Base-by-base conservation (phyloP, 306 rosid species). In the Dryas alaskensis region DNA sequence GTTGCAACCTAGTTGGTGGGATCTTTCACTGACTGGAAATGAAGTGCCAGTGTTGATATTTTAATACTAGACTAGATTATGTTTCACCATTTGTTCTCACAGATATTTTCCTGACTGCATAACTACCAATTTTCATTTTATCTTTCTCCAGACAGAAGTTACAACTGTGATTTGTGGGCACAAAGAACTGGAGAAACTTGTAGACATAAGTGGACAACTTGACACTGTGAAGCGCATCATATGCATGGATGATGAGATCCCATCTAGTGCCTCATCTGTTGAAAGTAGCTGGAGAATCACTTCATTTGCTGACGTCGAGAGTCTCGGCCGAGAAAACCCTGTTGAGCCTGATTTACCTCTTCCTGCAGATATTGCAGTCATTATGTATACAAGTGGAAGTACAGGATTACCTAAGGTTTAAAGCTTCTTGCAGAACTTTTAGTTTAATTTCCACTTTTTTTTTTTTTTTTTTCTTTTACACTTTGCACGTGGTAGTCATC, bases 341-440 rank as follows among this genome's bases (percentile, higher is more conserved):
- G 57, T 86, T 48, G 92, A 79, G n/a, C 84, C 96, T 27, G 92
- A 90, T 75, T 82, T 95, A 65, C 99, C 99, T 58, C 81, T 88
- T 78, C 76, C 98, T 57, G 86, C 90, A 13, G 98, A 95, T 82
- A 70, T 90, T 73, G 99, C 98, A 4, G 99, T 95, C 83, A 92
- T 95, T 79, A 95, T 92, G 99, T 95, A 95, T 83, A 92, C 99
- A 52, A 95, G 99, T 81, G 99, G 99, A 84, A 95, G 99, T 81
- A 92, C 98, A 10, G 99, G 99, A 76, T 79, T 92, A 71, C 97
- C 99, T 40, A 92, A 92, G 99, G 99, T 95, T 74, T 73, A 85
- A 79, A 82, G 77, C 81, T 42, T 82, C 82, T 79, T 60, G 65
- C 57, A 43, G 69, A 14, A 22, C 53, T 53, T 39, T 57, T 82